Evolutionary conservation across 805 yeast species (phyloP).

Genomic region (Wickerhamomyces rabaulensis): DNA sequence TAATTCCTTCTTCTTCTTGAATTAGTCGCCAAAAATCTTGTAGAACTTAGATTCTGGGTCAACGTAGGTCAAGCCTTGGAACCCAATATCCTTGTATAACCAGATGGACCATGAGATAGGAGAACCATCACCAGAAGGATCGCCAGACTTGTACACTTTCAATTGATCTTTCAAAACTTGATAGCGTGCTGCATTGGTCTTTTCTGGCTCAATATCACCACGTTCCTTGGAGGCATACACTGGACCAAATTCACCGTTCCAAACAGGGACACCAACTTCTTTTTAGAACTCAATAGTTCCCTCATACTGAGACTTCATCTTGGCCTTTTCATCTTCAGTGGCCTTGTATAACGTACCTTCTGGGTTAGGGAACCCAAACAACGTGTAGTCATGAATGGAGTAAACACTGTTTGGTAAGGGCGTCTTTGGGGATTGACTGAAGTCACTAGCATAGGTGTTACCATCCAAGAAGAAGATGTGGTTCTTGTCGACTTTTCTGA

Average conservation of each 20-base stretch:
- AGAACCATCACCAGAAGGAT: slow-evolving; percentile 41
- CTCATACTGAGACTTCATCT: slow-evolving; percentile 33
- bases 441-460: slow-evolving; percentile 47
- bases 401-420: slow-evolving; percentile 39
- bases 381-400: slow-evolving; percentile 44
- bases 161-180: slow-evolving; percentile 41
- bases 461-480: slow-evolving; percentile 47
- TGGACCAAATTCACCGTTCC: slow-evolving; percentile 53
- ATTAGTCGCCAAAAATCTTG: slow-evolving; percentile 36
- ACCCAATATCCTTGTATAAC: slow-evolving; percentile 49
- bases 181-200: slow-evolving; percentile 35
- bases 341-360: slow-evolving; percentile 32
- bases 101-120: slow-evolving; percentile 49
- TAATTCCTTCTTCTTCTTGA: slow-evolving; percentile 36
- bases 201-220: slow-evolving; percentile 35
- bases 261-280: slow-evolving; percentile 38
- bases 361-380: slow-evolving; percentile 38
- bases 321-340: slow-evolving; percentile 29
- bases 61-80: slow-evolving; percentile 44
- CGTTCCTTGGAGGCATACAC: slow-evolving; percentile 40
- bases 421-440: slow-evolving; percentile 39
- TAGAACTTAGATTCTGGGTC: slow-evolving; percentile 40
- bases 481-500: slow-evolving; percentile 40
- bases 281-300: slow-evolving; percentile 40
- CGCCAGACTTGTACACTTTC: slow-evolving; percentile 37